A percentile compares a stretch with the other conserved stretches of the same genome.
These are phyloP conservation scores for Coprinellus micaceus DNA, from an alignment of 768 basidiomycete species.

Conservation along the genomic window DNA sequence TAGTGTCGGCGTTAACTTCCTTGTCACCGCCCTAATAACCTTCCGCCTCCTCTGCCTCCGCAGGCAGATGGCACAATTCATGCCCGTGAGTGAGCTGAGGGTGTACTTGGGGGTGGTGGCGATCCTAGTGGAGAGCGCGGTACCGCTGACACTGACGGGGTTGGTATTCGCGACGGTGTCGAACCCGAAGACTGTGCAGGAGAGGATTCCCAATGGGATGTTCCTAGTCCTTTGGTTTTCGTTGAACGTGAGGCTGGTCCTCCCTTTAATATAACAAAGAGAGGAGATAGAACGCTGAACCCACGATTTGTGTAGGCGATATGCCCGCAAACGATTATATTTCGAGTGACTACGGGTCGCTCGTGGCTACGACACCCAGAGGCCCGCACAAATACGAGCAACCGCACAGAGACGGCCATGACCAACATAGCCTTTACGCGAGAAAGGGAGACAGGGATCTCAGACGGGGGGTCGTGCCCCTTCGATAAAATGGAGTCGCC, in stretches of 20 bases:
- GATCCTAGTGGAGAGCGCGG: slow-evolving; percentile 4
- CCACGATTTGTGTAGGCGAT: not conserved
- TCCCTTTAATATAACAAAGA: not conserved
- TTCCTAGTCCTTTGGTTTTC: slow-evolving; percentile 1
- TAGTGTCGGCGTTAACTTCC: slow-evolving; percentile 1
- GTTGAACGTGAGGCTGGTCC: slow-evolving; percentile 1
- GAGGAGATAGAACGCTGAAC: not conserved
- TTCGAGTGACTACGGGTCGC: slow-evolving; percentile 3
- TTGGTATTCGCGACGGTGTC: not conserved
- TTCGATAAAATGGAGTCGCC: too few relatives aligned
- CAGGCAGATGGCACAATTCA: not conserved
- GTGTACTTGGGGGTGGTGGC: not conserved
- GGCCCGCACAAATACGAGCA: not conserved
- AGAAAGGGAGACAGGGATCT: too few relatives aligned
- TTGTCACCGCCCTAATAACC: slow-evolving; percentile 1
- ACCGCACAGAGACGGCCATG: not conserved
- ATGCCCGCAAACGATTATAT: slow-evolving; percentile 7
- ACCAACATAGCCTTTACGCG: not conserved
- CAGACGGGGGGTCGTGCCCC: too few relatives aligned
- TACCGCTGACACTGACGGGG: slow-evolving; percentile 1
- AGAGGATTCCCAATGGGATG: not conserved
- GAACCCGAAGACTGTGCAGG: not conserved
- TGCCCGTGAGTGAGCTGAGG: not conserved
- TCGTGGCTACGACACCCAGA: slow-evolving; percentile 2
- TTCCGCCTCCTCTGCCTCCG: slow-evolving; percentile 3